Conservation (phyloP, 2,329 filamentous ascomycete genomes). For the Botryotinia narcissicola region DNA sequence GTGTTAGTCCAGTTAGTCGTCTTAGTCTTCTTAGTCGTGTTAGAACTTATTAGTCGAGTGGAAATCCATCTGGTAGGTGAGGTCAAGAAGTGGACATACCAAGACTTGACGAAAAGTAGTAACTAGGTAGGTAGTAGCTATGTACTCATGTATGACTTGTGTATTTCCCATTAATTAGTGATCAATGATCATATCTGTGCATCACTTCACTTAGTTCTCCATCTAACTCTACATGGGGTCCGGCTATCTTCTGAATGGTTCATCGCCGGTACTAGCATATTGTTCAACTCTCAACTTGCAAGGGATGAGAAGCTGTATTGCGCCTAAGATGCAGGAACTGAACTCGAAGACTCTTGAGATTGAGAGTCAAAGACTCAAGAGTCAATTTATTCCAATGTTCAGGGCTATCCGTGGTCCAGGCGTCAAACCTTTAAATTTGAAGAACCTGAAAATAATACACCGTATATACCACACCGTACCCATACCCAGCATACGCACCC, state of each 20-base stretch:
- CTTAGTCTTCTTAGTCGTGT: neutral
- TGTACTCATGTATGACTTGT: conserved; percentile 1
- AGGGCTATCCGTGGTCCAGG: conserved; percentile 4
- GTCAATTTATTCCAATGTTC: conserved; percentile 3
- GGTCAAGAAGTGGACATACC: conserved; percentile 9
- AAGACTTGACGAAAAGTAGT: neutral
- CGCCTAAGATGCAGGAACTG: conserved; percentile 10
- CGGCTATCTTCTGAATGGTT: conserved; percentile 9
- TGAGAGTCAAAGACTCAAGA: neutral
- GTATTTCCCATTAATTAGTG: conserved; percentile 2
- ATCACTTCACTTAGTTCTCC: neutral
- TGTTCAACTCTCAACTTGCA: neutral
- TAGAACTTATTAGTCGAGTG: neutral
- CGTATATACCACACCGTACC: neutral
- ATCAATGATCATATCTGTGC: conserved; percentile 8
- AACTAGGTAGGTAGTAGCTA: neutral
- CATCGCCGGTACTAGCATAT: conserved; percentile 10
- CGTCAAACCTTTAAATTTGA: neutral
- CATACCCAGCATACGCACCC: neutral
- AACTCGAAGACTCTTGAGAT: neutral
- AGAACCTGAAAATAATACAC: neutral
- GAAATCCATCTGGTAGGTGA: neutral
- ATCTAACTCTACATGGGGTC: neutral
- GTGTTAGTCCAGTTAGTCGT: neutral
- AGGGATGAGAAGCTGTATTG: conserved; percentile 3